phyloP scores from a whole-genome alignment of 2,329 filamentous ascomycete species.

The Hymenoscyphus fructigenus region DNA sequence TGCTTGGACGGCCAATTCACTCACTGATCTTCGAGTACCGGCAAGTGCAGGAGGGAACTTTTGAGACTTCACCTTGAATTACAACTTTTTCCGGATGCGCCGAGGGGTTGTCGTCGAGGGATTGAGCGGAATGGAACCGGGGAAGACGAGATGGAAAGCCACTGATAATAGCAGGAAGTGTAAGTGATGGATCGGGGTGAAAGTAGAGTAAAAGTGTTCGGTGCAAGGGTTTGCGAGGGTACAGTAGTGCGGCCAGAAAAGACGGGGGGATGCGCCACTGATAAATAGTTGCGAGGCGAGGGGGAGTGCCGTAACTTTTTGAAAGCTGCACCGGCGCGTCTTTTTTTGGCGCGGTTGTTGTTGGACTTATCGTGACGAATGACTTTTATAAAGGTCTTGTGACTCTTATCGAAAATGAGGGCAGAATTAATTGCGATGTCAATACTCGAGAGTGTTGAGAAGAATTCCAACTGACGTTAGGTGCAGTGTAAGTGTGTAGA shows the following conservation, averaged over 20 bases:
- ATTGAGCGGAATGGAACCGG: background rate
- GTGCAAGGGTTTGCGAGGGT: background rate
- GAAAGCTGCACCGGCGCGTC: background rate
- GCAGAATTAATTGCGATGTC: background rate
- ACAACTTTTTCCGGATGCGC: too few relatives aligned
- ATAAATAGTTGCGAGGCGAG: background rate
- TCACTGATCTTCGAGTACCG: background rate
- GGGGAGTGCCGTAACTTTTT: background rate
- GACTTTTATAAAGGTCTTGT: background rate
- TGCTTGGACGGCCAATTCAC: constrained; percentile 3
- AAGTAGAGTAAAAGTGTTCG: background rate
- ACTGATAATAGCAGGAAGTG: background rate
- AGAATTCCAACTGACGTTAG: background rate
- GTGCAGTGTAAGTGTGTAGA: background rate
- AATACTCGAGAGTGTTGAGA: background rate
- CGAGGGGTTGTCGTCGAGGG: too few relatives aligned
- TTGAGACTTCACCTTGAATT: background rate
- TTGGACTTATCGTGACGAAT: background rate
- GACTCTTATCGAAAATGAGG: background rate
- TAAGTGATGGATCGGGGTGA: too few relatives aligned
- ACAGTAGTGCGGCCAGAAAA: background rate
- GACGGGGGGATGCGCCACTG: background rate
- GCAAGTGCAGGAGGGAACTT: background rate
- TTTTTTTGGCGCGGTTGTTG: background rate
- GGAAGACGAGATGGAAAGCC: background rate